A percentile compares a stretch with the other conserved stretches of the same genome.
Evolutionary conservation across 345 rosid genomes (phyloP).

Genomic region (Gossypioides kirkii): DNA sequence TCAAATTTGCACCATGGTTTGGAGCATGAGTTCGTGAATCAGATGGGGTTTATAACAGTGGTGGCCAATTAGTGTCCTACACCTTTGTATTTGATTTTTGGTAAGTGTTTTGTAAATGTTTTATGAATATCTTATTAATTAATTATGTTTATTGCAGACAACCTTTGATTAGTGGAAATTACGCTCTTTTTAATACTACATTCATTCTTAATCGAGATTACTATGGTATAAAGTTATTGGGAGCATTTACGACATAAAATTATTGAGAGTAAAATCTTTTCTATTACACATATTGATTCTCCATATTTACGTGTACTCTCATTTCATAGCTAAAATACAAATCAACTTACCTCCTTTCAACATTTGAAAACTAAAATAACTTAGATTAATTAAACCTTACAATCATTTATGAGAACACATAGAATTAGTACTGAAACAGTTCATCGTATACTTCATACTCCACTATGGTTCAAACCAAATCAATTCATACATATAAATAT

Average conservation of each 20-base stretch:
- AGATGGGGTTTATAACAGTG: conserved; percentile 67
- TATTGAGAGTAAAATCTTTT: conserved; percentile 50
- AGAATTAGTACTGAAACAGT: no score
- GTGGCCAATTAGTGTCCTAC: conserved; percentile 53
- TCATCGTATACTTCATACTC: no score
- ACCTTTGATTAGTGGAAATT: conserved; percentile 63
- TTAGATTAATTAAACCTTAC: no score
- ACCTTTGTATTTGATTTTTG: conserved; percentile 62
- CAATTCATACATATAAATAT: no score
- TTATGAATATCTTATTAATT: neutral
- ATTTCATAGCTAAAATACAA: no score
- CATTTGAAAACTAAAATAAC: no score
- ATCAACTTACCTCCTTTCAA: no score
- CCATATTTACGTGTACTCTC: conserved; percentile 48
- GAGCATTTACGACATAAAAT: conserved; percentile 60
- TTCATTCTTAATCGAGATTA: conserved; percentile 67
- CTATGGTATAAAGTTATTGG: no score
- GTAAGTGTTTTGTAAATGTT: conserved; percentile 18
- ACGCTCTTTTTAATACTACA: conserved; percentile 45
- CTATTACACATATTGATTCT: conserved; percentile 25
- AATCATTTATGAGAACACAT: no score
- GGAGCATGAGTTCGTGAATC: conserved; percentile 65
- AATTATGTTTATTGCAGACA: conserved; percentile 39
- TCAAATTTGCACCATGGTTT: conserved; percentile 43
- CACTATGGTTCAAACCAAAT: no score